These are phyloP conservation scores for Linum usitatissimum DNA, from an alignment of 345 rosid genomes.

Conservation along the genomic window DNA sequence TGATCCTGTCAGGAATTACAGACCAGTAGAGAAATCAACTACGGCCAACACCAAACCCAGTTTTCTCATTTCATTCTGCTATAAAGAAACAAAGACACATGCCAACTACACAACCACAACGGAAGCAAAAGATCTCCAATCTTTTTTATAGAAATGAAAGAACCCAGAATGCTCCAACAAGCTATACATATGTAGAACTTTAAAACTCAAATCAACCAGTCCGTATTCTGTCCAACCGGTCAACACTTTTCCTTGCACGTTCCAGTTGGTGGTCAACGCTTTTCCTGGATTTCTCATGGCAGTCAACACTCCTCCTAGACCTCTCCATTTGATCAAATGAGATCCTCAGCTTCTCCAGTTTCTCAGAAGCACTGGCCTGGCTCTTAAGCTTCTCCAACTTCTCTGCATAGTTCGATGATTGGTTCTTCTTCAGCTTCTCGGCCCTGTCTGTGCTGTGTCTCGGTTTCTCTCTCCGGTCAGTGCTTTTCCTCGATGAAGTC, in stretches of 20 bases:
- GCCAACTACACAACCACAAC: neutral
- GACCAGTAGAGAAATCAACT: too few species aligned
- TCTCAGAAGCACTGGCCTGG: constrained; percentile 15
- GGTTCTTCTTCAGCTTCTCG: constrained; percentile 24
- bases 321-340: constrained; percentile 23
- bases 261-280: constrained; percentile 18
- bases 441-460: neutral
- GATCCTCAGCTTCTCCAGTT: constrained; percentile 20
- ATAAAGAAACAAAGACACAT: neutral
- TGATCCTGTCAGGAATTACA: too few species aligned
- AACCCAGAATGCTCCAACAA: neutral
- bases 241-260: constrained; percentile 6
- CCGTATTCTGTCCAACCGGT: constrained; percentile 11
- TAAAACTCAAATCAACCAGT: neutral
- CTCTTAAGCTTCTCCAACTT: constrained; percentile 21
- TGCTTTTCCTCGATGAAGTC: constrained; percentile 50
- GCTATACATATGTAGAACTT: neutral
- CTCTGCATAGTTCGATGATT: constrained; percentile 20
- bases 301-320: constrained; percentile 26
- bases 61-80: neutral
- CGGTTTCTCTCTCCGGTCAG: constrained; percentile 32
- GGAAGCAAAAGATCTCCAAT: neutral
- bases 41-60: neutral
- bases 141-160: neutral
- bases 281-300: constrained; percentile 26